phyloP scores from a whole-genome alignment of 2,329 filamentous ascomycete genomes.

The Arthrobotrys entomopaga region DNA sequence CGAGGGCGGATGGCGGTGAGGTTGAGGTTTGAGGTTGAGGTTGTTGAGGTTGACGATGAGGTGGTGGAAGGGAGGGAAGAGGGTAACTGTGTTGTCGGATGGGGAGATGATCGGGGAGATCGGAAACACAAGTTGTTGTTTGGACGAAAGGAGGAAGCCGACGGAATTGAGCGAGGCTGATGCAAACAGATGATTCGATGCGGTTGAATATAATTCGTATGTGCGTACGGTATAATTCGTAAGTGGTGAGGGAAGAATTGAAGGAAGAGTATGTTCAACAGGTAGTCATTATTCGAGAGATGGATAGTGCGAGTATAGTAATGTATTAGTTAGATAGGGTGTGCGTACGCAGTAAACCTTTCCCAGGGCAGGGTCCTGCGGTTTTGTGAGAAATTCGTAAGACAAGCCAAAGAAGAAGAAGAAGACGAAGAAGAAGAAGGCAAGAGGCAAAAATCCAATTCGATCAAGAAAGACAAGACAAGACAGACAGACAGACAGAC shows the following conservation, averaged over 20 bases:
- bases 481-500: not conserved
- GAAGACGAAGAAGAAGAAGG: constrained; percentile 5
- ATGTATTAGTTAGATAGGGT: too few relatives aligned
- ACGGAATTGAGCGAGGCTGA: not conserved
- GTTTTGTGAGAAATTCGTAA: constrained; percentile 41
- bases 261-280: constrained; percentile 1
- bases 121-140: not conserved
- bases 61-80: not conserved
- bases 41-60: constrained; percentile 2
- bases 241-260: constrained; percentile 1
- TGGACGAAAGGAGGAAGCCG: not conserved
- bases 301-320: too few relatives aligned
- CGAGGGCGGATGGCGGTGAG: too few relatives aligned
- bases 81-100: not conserved
- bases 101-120: not conserved
- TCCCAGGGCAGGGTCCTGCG: not conserved
- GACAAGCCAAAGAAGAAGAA: too few relatives aligned
- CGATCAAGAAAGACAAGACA: constrained; percentile 1
- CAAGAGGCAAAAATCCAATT: constrained; percentile 6
- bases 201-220: constrained; percentile 18
- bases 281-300: too few relatives aligned
- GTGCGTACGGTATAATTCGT: constrained; percentile 2
- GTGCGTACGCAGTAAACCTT: too few relatives aligned
- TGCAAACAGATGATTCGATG: not conserved
- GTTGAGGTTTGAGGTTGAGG: not conserved